These are phyloP conservation scores for Sarcomyxa edulis DNA, from an alignment of 768 basidiomycete species.

Conservation along the genomic window DNA sequence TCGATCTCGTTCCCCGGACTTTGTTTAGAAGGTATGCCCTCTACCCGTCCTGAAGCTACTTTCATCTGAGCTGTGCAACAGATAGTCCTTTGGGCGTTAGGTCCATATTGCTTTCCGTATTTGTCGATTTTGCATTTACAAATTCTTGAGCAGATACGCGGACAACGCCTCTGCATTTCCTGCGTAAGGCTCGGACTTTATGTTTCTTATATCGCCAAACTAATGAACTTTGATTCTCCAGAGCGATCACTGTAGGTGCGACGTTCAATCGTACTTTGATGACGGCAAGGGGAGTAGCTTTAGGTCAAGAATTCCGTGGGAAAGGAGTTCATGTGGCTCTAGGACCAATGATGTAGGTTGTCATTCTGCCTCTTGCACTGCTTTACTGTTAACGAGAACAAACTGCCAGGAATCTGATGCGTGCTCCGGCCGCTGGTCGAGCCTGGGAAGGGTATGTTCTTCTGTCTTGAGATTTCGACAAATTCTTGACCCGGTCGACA, in stretches of 20 bases:
- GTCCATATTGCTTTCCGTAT: no score
- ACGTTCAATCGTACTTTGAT: constrained; percentile 54
- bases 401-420: constrained; percentile 34
- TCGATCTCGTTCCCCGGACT: constrained; percentile 45
- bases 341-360: constrained; percentile 42
- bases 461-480: no score
- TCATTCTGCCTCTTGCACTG: neutral
- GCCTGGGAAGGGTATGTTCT: constrained; percentile 99
- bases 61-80: neutral
- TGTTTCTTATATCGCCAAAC: neutral
- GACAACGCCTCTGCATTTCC: constrained; percentile 46
- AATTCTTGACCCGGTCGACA: no score
- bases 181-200: constrained; percentile 25
- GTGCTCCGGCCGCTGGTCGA: constrained; percentile 54
- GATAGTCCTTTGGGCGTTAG: constrained; percentile 51
- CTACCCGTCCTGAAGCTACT: neutral
- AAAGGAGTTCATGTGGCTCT: constrained; percentile 55
- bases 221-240: no score
- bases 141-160: constrained; percentile 35
- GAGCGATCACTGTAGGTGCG: constrained; percentile 46
- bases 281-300: constrained; percentile 45
- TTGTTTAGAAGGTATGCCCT: constrained; percentile 38
- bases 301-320: constrained; percentile 56
- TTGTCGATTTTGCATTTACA: no score
- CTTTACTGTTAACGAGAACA: neutral